These are phyloP conservation scores for Colletotrichum plurivorum DNA, from an alignment of 2,329 filamentous ascomycete genomes.

Conservation along the genomic window DNA sequence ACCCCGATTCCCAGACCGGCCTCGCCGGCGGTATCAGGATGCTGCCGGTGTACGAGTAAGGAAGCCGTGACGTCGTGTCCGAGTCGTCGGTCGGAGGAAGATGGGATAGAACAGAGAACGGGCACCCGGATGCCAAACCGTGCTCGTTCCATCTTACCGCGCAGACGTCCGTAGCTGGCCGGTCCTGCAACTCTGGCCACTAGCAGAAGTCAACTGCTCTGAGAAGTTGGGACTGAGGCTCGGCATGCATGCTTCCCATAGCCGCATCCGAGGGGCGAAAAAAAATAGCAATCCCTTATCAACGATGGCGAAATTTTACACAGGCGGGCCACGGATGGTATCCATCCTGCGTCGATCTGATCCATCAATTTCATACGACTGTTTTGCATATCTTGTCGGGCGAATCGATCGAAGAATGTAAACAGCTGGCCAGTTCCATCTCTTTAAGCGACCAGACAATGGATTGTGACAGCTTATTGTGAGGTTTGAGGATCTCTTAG, in stretches of 20 bases:
- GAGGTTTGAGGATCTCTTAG: too few relatives aligned
- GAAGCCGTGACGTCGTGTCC: constrained; percentile 17
- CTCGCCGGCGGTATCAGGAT: constrained; percentile 25
- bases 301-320: constrained; percentile 37
- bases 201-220: constrained; percentile 26
- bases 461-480: too few relatives aligned
- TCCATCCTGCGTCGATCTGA: constrained; percentile 29
- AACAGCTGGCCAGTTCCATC: too few relatives aligned
- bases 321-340: constrained; percentile 23
- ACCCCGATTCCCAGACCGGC: constrained; percentile 4
- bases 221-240: background rate
- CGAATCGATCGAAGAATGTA: background rate
- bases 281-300: constrained; percentile 13
- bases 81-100: constrained; percentile 2
- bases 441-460: too few relatives aligned
- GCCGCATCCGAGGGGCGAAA: constrained; percentile 16
- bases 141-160: constrained; percentile 21
- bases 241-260: constrained; percentile 11
- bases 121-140: constrained; percentile 1
- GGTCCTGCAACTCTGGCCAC: background rate
- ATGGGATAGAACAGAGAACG: constrained; percentile 2
- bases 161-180: background rate
- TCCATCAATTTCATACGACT: constrained; percentile 32
- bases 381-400: constrained; percentile 1
- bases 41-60: constrained; percentile 35